These are phyloP conservation scores for Citrullus mucosospermus DNA, from an alignment of 306 rosid species.

Conservation along the genomic window DNA sequence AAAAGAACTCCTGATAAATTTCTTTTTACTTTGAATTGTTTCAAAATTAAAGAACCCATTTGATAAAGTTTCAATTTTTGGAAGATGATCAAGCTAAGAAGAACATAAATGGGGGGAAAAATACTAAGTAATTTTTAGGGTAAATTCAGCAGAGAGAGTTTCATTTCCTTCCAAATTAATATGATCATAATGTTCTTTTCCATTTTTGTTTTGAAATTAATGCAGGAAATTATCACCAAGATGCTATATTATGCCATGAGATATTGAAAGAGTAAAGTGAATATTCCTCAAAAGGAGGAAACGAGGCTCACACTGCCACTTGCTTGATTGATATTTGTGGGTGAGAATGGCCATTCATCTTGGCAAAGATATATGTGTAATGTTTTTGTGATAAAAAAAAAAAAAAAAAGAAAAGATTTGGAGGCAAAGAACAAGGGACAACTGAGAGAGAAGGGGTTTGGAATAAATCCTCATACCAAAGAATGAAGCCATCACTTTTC, in stretches of 20 bases:
- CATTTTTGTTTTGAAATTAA: background rate
- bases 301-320: background rate
- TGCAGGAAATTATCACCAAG: background rate
- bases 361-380: background rate
- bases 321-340: constrained; percentile 2
- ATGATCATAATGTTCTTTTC: background rate
- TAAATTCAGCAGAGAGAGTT: background rate
- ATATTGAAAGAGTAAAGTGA: background rate
- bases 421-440: background rate
- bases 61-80: background rate
- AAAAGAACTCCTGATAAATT: background rate
- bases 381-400: background rate
- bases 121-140: too few species aligned
- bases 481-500: background rate
- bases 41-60: background rate
- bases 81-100: background rate
- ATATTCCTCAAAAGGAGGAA: background rate
- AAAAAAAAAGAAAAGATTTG: background rate
- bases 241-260: background rate
- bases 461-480: background rate
- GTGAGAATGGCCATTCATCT: background rate
- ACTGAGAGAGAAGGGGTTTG: background rate
- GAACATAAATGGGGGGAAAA: background rate
- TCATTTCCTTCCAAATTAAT: background rate
- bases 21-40: background rate